Percentiles rank a stretch among this genome's conserved stretches.
phyloP scores from a whole-genome alignment of 2,329 filamentous ascomycete genomes.

The Rutstroemia sp. region DNA sequence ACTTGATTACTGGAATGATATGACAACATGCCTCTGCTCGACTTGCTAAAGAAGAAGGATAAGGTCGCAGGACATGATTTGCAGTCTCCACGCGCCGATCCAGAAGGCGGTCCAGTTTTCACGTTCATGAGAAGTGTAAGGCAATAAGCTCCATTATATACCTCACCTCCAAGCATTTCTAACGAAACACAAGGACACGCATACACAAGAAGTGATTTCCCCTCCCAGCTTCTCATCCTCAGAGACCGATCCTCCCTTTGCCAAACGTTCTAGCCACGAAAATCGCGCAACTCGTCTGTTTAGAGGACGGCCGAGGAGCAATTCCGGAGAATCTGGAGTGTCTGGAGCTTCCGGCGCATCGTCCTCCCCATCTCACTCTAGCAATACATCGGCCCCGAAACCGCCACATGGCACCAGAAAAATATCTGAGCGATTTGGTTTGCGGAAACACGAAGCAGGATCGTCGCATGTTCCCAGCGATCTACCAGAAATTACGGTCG shows the following conservation, averaged over 20 bases:
- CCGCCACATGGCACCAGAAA: slow-evolving; percentile 29
- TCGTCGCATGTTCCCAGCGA: slow-evolving; percentile 72
- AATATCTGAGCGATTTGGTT: slow-evolving; percentile 64
- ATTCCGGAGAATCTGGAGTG: slow-evolving; percentile 38
- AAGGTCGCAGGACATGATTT: slow-evolving; percentile 36
- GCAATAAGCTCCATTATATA: neutral
- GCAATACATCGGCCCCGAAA: slow-evolving; percentile 5
- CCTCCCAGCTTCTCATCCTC: slow-evolving; percentile 48
- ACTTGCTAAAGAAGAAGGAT: slow-evolving; percentile 57
- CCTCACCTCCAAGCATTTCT: slow-evolving; percentile 1
- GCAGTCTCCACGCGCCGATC: slow-evolving; percentile 20
- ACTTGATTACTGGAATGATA: neutral
- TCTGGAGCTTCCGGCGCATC: slow-evolving; percentile 22
- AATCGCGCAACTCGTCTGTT: slow-evolving; percentile 28
- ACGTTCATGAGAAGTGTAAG: slow-evolving; percentile 66
- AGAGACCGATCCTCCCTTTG: slow-evolving; percentile 26
- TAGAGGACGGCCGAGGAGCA: slow-evolving; percentile 34
- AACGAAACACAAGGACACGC: slow-evolving; percentile 49
- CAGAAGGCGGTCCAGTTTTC: slow-evolving; percentile 43
- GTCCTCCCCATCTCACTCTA: slow-evolving; percentile 11
- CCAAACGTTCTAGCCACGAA: slow-evolving; percentile 11
- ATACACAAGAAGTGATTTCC: slow-evolving; percentile 69
- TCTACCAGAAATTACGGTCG: slow-evolving; percentile 62
- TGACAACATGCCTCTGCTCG: slow-evolving; percentile 48
- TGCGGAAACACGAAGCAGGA: slow-evolving; percentile 49